Evolutionary conservation across 805 yeast genomes (phyloP).

Genomic region (Wickerhamiella siamensis): DNA sequence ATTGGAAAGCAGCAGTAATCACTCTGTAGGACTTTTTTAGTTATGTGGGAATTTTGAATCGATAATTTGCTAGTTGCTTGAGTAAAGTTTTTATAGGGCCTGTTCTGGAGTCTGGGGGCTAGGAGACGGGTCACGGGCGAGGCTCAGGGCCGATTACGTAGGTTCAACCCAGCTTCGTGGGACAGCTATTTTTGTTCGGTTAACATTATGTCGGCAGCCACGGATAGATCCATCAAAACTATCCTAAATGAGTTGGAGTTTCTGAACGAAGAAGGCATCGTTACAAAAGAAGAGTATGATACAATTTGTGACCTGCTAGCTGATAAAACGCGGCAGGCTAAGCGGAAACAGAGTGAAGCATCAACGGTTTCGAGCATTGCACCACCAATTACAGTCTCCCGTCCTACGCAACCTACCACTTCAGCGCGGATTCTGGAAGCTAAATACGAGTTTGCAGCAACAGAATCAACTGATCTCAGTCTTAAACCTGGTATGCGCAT

Average conservation of each 20-base stretch:
- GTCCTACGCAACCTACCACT: too few species aligned
- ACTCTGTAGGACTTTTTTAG: not conserved
- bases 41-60: too few species aligned
- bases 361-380: too few species aligned
- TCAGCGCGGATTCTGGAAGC: constrained; percentile 59
- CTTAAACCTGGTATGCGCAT: constrained; percentile 55
- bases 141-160: too few species aligned
- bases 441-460: constrained; percentile 58
- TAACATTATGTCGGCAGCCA: constrained; percentile 3
- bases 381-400: too few species aligned
- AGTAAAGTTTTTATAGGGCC: too few species aligned
- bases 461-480: constrained; percentile 59
- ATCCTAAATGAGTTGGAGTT: constrained; percentile 71
- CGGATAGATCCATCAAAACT: constrained; percentile 57
- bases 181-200: too few species aligned
- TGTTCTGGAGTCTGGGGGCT: too few species aligned
- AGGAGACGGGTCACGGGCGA: too few species aligned
- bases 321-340: not conserved
- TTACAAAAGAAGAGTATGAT: constrained; percentile 40
- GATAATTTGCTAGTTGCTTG: too few species aligned
- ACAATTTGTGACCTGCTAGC: constrained; percentile 43
- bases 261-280: constrained; percentile 57
- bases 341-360: too few species aligned
- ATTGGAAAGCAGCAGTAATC: not conserved
- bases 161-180: too few species aligned